Conservation (phyloP, 352 stramenopile genomes). For the Phytophthora boehmeriae region DNA sequence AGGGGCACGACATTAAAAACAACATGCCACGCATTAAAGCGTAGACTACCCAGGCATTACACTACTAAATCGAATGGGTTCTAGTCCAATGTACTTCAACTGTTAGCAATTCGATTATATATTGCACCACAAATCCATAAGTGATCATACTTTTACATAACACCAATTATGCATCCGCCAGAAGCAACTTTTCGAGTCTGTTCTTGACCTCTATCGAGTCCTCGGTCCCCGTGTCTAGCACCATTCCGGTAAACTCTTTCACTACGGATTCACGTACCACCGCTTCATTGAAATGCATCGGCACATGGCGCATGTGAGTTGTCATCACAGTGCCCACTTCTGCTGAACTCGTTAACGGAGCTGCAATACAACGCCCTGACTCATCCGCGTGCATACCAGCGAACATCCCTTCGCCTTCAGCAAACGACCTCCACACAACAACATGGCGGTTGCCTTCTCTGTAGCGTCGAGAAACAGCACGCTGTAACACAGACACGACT, state of each 20-base stretch:
- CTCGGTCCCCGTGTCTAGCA: constrained; percentile 4
- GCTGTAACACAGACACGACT: constrained; percentile 21
- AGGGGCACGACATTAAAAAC: too few species aligned
- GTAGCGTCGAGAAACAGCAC: constrained; percentile 16
- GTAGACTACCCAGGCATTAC: too few species aligned
- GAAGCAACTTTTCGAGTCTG: constrained; percentile 5
- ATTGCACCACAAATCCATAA: too few species aligned
- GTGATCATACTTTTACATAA: too few species aligned
- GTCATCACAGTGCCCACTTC: constrained; percentile 11
- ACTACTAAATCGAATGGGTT: too few species aligned
- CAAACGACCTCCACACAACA: constrained; percentile 26
- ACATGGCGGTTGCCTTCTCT: constrained; percentile 17
- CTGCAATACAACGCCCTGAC: constrained; percentile 15
- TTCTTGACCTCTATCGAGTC: not conserved
- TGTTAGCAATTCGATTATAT: too few species aligned
- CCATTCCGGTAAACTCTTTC: constrained; percentile 15
- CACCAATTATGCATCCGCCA: constrained; percentile 1
- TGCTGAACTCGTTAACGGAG: not conserved
- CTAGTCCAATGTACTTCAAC: too few species aligned
- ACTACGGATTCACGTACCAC: not conserved
- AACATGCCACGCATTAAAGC: too few species aligned
- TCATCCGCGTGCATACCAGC: constrained; percentile 25
- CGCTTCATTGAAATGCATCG: constrained; percentile 18
- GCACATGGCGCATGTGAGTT: constrained; percentile 15
- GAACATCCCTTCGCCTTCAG: constrained; percentile 25